A percentile compares a stretch with the other conserved stretches of the same genome.
These are phyloP conservation scores for Vaccinium corymbosum DNA, from an alignment of 148 eudicot species.

Conservation along the genomic window DNA sequence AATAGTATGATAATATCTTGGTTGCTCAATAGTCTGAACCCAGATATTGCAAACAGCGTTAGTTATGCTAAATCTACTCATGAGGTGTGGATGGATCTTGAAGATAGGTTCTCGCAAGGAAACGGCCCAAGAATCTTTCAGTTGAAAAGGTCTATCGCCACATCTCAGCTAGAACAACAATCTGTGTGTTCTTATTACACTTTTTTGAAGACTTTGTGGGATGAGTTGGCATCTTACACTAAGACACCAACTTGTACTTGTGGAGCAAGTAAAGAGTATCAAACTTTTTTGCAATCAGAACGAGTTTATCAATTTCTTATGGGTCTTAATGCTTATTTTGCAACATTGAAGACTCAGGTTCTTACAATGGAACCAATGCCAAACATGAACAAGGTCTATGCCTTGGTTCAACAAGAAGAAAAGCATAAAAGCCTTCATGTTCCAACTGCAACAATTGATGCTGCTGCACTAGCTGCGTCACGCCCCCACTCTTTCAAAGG, in stretches of 20 bases:
- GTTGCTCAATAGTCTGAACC: neutral
- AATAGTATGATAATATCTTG: neutral
- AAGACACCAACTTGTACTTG: neutral
- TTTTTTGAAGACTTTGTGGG: neutral
- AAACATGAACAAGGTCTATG: neutral
- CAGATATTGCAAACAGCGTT: neutral
- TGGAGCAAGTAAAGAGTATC: neutral
- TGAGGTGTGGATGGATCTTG: neutral
- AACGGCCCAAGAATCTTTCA: neutral
- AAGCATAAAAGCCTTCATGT: neutral
- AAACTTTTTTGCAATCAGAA: neutral
- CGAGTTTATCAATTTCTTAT: neutral
- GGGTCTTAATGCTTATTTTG: neutral
- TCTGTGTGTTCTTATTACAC: neutral
- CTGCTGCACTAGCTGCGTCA: neutral
- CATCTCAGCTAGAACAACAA: neutral
- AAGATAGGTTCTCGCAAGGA: neutral
- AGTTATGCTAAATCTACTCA: neutral
- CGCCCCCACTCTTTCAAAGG: neutral
- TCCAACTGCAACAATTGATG: neutral
- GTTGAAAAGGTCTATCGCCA: neutral
- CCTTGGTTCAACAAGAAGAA: neutral
- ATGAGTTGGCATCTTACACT: too few relatives aligned
- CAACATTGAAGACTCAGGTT: neutral
- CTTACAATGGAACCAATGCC: constrained; percentile 2